phyloP scores from a whole-genome alignment of 2,329 filamentous ascomycete genomes.

The Diplodia mutila region DNA sequence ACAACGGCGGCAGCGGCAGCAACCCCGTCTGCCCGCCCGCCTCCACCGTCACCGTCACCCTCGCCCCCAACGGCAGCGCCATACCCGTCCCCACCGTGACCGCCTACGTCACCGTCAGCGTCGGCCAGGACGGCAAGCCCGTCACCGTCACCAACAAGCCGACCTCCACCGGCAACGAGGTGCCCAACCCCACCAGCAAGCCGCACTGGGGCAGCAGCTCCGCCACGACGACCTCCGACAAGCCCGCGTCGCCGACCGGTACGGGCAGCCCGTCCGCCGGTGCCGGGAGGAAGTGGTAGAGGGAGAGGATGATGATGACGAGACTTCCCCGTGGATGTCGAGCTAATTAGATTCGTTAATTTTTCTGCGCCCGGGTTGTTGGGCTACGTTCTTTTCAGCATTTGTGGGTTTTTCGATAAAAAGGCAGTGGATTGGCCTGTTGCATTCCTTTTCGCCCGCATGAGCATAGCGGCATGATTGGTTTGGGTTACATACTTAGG shows the following conservation, averaged over 20 bases:
- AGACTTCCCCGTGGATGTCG: neutral
- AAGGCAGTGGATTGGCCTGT: neutral
- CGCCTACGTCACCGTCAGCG: neutral
- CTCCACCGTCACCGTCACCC: conserved; percentile 14
- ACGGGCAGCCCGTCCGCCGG: conserved; percentile 13
- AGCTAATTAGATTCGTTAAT: neutral
- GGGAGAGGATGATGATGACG: too few species aligned
- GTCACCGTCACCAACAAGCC: neutral
- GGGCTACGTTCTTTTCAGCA: neutral
- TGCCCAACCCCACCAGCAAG: conserved; percentile 2
- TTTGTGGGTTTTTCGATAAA: neutral
- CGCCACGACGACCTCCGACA: neutral
- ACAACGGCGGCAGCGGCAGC: neutral
- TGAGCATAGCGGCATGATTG: neutral
- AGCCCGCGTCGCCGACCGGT: neutral
- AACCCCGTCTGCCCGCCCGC: conserved; percentile 1
- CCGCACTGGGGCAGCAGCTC: conserved; percentile 6
- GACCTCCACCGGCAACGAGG: neutral
- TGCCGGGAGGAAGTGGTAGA: conserved; percentile 9
- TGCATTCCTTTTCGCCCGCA: neutral
- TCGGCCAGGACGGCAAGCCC: neutral
- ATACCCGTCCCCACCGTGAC: neutral
- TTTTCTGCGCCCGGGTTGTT: neutral
- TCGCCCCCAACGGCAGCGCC: neutral
- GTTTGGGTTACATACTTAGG: neutral